Evolutionary conservation across 495 filamentous ascomycete genomes (phyloP), one percentile per base, ranked within the genome.

Genomic region (Penicillium soppii): DNA sequence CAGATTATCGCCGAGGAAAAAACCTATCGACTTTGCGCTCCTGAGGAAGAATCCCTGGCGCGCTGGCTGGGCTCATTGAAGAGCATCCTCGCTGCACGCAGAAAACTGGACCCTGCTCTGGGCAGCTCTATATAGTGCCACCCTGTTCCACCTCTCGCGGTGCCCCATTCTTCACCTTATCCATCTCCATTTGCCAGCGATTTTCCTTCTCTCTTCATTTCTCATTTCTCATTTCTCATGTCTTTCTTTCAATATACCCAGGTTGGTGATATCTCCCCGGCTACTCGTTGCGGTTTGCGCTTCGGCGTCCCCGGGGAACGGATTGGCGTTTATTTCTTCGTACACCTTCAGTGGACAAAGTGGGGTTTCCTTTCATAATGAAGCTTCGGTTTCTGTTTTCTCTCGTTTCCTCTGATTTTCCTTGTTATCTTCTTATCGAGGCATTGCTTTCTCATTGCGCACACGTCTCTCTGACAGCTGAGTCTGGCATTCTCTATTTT

Each of bases 1-100:
- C 94, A 98, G 66, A 82, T 97, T 59, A 96, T 98, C 69, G 88
- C 88, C 38, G 92, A 95, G 56, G 92, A 96, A 61, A 92, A 95
- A 69, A 90, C 82, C 45, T 96, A 92, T 53, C 84, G 90, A 32
- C 92, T 96, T 52, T 94, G 88, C 63, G 85, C 90, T 1, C 69
- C 80, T 16, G 83, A 87, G 61, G 94, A 98, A 69, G 92, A 96
- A 56, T 71, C 79, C 16, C 73, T 97, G 36, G 84, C 91, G 9
- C 87, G 86, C 54, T 95, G 89, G 75, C 75, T 97, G 2, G 94
- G 95, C 1, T 88, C 90, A 1, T 75, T 97, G 63, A 97, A 97
- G 70, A 96, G 90, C 65, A 77, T 95, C 48, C 70, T 97, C 37
- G 68, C 68, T 43, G 66, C 67, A 6, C 70, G 84, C 78, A 64